Evolutionary conservation across 179 eudicot genomes (phyloP).

Genomic region (Heliamphora pulchella): DNA sequence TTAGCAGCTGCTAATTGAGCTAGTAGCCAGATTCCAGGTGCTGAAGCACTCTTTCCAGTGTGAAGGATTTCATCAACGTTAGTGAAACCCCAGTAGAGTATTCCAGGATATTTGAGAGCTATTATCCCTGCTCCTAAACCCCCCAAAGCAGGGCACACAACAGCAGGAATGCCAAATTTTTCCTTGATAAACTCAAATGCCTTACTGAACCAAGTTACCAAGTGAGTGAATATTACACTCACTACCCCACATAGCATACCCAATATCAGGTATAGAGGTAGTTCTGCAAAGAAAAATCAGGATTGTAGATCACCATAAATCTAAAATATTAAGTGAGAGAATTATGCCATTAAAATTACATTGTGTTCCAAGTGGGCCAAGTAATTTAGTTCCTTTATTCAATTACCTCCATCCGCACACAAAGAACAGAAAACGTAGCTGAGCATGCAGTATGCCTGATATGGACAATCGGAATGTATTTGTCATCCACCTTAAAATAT

Average conservation of each 20-base stretch:
- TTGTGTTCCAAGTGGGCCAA: background rate
- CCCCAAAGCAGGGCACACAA: constrained; percentile 89
- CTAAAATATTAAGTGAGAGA: background rate
- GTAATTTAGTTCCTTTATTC: background rate
- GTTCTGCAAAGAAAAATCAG: constrained; percentile 48
- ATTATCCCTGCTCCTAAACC: constrained; percentile 93
- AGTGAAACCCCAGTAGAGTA: constrained; percentile 92
- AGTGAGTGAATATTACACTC: constrained; percentile 73
- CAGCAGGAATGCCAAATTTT: constrained; percentile 66
- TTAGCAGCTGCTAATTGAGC: constrained; percentile 92
- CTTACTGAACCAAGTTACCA: constrained; percentile 65
- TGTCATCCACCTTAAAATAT: too few species aligned
- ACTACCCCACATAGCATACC: constrained; percentile 98
- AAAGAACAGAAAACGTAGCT: background rate
- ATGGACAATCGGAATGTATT: too few species aligned
- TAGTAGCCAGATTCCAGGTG: constrained; percentile 95
- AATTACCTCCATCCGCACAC: background rate
- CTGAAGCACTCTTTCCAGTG: constrained; percentile 90
- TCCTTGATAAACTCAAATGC: constrained; percentile 76
- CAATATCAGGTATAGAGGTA: constrained; percentile 86
- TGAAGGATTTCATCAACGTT: constrained; percentile 97
- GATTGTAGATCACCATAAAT: constrained; percentile 7
- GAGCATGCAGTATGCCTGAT: background rate
- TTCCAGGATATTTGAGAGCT: constrained; percentile 94
- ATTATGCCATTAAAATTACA: background rate